Conservation (phyloP, 108 stramenopile species). For the Pseudonitzschia multistriata region DNA sequence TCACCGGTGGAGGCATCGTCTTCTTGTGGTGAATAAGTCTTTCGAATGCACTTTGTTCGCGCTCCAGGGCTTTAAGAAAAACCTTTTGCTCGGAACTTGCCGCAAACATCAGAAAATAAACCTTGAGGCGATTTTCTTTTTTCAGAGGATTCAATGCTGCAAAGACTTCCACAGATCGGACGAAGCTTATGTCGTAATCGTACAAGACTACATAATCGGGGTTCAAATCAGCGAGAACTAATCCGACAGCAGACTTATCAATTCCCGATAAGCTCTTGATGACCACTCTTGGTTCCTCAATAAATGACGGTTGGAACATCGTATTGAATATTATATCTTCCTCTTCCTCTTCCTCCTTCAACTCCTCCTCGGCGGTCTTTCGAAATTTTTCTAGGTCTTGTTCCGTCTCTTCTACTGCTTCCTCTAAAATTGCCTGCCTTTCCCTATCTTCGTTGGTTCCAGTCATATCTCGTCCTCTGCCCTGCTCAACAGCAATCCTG, state of each 20-base stretch:
- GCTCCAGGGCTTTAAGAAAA: conserved; percentile 83
- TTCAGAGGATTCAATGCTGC: conserved; percentile 34
- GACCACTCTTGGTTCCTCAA: conserved; percentile 51
- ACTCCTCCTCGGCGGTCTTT: conserved; percentile 8
- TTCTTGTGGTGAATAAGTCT: conserved; percentile 90
- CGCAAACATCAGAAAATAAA: conserved; percentile 91
- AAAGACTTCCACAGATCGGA: conserved; percentile 88
- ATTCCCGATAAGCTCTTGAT: conserved; percentile 60
- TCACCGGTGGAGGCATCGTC: conserved; percentile 76
- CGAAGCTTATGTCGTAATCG: conserved; percentile 85
- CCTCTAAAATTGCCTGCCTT: conserved; percentile 69
- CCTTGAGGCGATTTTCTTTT: conserved; percentile 51
- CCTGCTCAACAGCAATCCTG: conserved; percentile 62
- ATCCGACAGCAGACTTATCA: conserved; percentile 56
- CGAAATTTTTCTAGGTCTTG: conserved; percentile 31
- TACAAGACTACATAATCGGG: conserved; percentile 88
- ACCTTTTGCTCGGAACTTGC: conserved; percentile 93
- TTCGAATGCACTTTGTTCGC: conserved; percentile 92
- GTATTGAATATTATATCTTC: conserved; percentile 25
- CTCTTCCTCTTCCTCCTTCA: conserved; percentile 14
- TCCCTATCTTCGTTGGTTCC: conserved; percentile 54
- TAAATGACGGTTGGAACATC: conserved; percentile 29
- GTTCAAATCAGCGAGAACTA: conserved; percentile 75
- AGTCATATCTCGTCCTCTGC: conserved; percentile 41
- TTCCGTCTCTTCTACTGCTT: conserved; percentile 69